Percentiles rank a stretch among this genome's conserved stretches.
Conservation (phyloP, 2,329 filamentous ascomycete species). For the Venturiaceae sp. region DNA sequence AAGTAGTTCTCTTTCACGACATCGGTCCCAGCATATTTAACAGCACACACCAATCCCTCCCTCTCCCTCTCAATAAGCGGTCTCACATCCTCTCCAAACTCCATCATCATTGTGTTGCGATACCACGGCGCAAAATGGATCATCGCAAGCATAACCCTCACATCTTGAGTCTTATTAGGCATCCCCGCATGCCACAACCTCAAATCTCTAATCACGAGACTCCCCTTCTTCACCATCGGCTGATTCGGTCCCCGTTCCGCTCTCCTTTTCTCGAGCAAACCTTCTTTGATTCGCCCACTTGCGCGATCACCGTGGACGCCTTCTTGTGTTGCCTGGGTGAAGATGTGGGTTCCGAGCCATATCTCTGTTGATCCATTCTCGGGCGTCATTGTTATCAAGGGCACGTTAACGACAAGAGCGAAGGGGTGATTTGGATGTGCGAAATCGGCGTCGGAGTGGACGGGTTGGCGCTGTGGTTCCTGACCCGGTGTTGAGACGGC, state of each 20-base stretch:
- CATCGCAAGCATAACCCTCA: constrained; percentile 19
- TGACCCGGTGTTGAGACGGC: constrained; percentile 37
- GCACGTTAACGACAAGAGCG: constrained; percentile 45
- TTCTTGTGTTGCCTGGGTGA: constrained; percentile 32
- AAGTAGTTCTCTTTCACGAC: constrained; percentile 39
- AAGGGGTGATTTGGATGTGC: constrained; percentile 45
- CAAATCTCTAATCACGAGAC: constrained; percentile 48
- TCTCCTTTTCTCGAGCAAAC: constrained; percentile 29
- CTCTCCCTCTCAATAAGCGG: constrained; percentile 32
- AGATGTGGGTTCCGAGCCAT: constrained; percentile 47
- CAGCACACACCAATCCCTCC: constrained; percentile 38
- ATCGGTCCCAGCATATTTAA: constrained; percentile 36
- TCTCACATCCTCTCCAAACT: constrained; percentile 41
- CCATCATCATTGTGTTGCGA: constrained; percentile 47
- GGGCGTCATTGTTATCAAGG: constrained; percentile 39
- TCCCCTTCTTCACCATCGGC: constrained; percentile 43
- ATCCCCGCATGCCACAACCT: constrained; percentile 56
- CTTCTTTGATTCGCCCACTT: constrained; percentile 39
- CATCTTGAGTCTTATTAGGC: constrained; percentile 41
- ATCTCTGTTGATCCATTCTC: constrained; percentile 48
- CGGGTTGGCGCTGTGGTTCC: constrained; percentile 34
- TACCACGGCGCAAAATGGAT: constrained; percentile 50
- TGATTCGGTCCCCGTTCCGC: constrained; percentile 36
- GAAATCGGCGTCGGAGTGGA: constrained; percentile 53
- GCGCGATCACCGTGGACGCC: constrained; percentile 42